Evolutionary conservation across 164 flowering plant species (phyloP), one percentile per base, ranked within the genome.

Genomic region (Echeveria elegans): DNA sequence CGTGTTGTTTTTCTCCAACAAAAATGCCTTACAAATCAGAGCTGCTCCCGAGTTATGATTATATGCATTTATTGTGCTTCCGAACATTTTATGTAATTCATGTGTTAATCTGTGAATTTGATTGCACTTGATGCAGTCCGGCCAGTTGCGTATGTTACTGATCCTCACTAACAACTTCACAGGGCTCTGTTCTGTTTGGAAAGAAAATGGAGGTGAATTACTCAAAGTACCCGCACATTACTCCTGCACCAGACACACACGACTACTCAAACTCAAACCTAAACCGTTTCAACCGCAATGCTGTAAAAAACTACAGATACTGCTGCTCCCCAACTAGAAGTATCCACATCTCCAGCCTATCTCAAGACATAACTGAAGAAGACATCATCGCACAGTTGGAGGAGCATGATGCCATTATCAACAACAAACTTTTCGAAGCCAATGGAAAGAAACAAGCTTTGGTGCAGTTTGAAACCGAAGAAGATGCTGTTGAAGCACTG

Each of bases 241-340:
- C 92, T 16, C 77, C 86, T 36, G 92, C 87, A n/a, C 82, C 92
- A 5, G 99, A 95, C 59, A 84, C 98, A 11, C 97, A 78, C 24
- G 99, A 95, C 34, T 95, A 90, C 74, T 23, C 71, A 5, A 91
- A 87, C 77, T 95, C 99, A 38, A 90, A 87, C 66, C 96, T 95
- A 34, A 95, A 95, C 79, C 96, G 98, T 24, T 95, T 88, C 81
- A 92, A 92, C 68, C 88, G 99, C 3, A 95, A 95, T 78, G 94
- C 96, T 24, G 89, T 92, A 30, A 95, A 95, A 82, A 92, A 95
- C 69, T 92, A 88, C 75, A 86, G 98, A 1, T 95, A 95, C 77
- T 95, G 97, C 78, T 95, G 99, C 72, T 87, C 98, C 6, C 99
- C 99, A 4, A 95, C 99, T 58, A 95, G 87, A 80, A 92, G 86